Base-by-base conservation (phyloP, 1,139 yeast species). In the Yamadazyma blattariae region DNA sequence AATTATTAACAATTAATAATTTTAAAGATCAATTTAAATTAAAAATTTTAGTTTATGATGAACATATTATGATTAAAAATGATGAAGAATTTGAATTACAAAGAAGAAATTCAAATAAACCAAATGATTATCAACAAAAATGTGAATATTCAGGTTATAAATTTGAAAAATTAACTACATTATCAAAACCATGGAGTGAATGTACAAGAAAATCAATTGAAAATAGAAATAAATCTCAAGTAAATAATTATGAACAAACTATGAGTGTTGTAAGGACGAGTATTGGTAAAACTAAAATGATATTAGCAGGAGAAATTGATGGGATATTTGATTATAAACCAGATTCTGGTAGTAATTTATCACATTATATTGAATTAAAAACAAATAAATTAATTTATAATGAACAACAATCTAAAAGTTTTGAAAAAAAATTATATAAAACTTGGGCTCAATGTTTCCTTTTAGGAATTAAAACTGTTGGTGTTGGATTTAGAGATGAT, bases 381-480 rank as follows among this genome's bases (percentile, higher is more conserved):
- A 87, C 97, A 1, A 64, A 81, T 5, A 69, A 74, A 30, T 64
- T 70, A 7, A 67, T 90, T 0, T 70, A 66, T 22, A 64, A 68
- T 27, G 77, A 75, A 8, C 66, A 67, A 11, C 79, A 78, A 26
- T 75, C 79, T 16, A 61, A 64, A 22, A 69, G 61, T 6, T 89
- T 90, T 52, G 96, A 90, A 54, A 74, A 59, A 56, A 89, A 81
- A 55, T 59, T 90, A 29, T 77, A 82, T 56, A 77, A 70, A 42
- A 74, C 94, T 0, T 94, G 99, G 99, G 89, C 96, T 3, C 97
- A 90, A 62, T 82, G 95, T 44, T 94, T 90, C 56, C 63, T 94
- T 27, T 70, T 88, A 35, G 98, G 98, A 4, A 74, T 90, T 13
- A 80, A 83, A 9, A 77, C 76, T 41, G 71, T 92, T 4, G 75